Percentiles rank a stretch among this genome's conserved stretches.
These are phyloP conservation scores for Cladobotryum mycophilum DNA, from an alignment of 2,329 filamentous ascomycete genomes.

Conservation along the genomic window DNA sequence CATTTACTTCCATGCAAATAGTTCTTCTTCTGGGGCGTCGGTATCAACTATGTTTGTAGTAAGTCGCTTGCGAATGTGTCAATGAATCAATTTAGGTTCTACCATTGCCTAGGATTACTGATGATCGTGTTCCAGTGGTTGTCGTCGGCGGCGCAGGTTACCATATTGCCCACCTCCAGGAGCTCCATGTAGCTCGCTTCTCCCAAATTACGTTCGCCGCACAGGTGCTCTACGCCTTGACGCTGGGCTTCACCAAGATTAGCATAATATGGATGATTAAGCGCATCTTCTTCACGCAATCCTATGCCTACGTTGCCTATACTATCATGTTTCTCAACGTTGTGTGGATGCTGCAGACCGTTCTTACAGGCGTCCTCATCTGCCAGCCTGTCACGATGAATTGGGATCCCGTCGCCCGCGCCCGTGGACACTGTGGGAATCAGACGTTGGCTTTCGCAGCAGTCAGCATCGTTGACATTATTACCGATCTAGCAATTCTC, in stretches of 20 bases:
- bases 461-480: constrained; percentile 16
- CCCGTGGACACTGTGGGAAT: constrained; percentile 13
- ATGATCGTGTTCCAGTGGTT: constrained; percentile 10
- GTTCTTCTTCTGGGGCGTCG: constrained; percentile 13
- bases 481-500: constrained; percentile 15
- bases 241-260: constrained; percentile 16
- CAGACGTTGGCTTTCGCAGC: constrained; percentile 11
- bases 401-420: constrained; percentile 10
- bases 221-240: constrained; percentile 15
- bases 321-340: constrained; percentile 11
- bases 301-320: constrained; percentile 12
- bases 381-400: constrained; percentile 14
- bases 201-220: constrained; percentile 14
- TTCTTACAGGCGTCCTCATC: constrained; percentile 14
- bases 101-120: too few species aligned
- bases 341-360: constrained; percentile 17
- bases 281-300: constrained; percentile 16
- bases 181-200: constrained; percentile 7
- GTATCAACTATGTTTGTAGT: constrained; percentile 14
- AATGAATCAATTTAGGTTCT: too few species aligned
- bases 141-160: constrained; percentile 15
- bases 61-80: background rate
- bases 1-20: background rate
- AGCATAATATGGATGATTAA: constrained; percentile 18
- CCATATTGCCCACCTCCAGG: constrained; percentile 12